A percentile compares a stretch with the other conserved stretches of the same genome.
phyloP scores from a whole-genome alignment of 495 filamentous ascomycete genomes.

The Choiromyces venosus region DNA sequence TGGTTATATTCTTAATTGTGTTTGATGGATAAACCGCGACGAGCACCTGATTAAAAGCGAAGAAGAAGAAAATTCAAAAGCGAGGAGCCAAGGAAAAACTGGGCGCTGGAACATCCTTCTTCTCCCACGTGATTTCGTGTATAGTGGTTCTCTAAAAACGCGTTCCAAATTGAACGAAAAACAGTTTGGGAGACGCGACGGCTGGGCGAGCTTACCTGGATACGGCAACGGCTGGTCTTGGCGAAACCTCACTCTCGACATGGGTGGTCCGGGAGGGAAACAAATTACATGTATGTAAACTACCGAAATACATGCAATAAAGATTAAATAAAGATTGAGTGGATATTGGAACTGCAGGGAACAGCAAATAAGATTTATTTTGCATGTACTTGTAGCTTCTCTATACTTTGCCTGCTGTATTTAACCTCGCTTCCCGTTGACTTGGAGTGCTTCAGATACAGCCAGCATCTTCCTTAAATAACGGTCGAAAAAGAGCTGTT shows the following conservation, averaged over 20 bases:
- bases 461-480: neutral
- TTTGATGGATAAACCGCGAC: neutral
- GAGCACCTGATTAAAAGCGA: neutral
- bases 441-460: neutral
- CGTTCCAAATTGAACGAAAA: neutral
- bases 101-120: neutral
- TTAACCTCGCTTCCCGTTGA: neutral
- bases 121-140: neutral
- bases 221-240: neutral
- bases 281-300: neutral
- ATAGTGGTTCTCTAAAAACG: neutral
- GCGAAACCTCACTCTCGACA: neutral
- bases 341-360: neutral
- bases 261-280: neutral
- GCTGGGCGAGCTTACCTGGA: conserved; percentile 3
- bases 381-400: neutral
- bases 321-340: neutral
- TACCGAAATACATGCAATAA: neutral
- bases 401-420: neutral
- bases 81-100: neutral
- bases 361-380: neutral
- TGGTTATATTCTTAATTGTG: neutral
- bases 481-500: neutral
- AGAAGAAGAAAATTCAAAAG: neutral
- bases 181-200: neutral